Percentiles rank a stretch among this genome's conserved stretches.
Evolutionary conservation across 176 grass and related monocot species (phyloP).

Genomic region (Bothriochloa decipiens): DNA sequence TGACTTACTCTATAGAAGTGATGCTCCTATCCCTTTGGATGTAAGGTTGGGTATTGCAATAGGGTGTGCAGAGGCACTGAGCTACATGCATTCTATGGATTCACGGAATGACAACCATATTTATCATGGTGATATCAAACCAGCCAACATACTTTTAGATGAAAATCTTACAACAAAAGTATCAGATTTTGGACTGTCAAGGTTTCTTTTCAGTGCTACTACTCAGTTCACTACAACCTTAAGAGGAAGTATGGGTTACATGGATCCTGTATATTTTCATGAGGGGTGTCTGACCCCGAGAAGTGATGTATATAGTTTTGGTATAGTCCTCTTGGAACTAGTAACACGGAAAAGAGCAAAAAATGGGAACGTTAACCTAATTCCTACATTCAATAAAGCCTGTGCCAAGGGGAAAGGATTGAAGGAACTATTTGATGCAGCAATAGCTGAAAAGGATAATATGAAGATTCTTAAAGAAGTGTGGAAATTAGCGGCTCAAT

Average conservation of each 20-base stretch:
- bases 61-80: constrained; percentile 38
- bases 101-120: constrained; percentile 1
- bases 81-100: constrained; percentile 42
- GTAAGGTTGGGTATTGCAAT: constrained; percentile 35
- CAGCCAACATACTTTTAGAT: constrained; percentile 36
- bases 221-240: constrained; percentile 31
- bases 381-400: constrained; percentile 10
- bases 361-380: not conserved
- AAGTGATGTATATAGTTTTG: constrained; percentile 42
- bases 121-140: constrained; percentile 40
- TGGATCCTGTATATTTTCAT: constrained; percentile 35
- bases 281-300: constrained; percentile 19
- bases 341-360: constrained; percentile 32
- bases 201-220: constrained; percentile 24
- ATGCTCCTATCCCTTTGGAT: constrained; percentile 28
- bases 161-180: constrained; percentile 19
- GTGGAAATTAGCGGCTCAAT: constrained; percentile 17
- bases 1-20: constrained; percentile 15
- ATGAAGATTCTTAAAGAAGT: constrained; percentile 13
- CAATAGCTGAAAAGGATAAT: constrained; percentile 7
- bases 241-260: constrained; percentile 32
- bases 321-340: constrained; percentile 24
- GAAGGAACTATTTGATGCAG: constrained; percentile 22
- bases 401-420: not conserved
- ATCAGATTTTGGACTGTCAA: constrained; percentile 42